Percentiles rank a stretch among this genome's conserved stretches.
These are phyloP conservation scores for Thelonectria discophora DNA, from an alignment of 2,329 filamentous ascomycete genomes.

Conservation along the genomic window DNA sequence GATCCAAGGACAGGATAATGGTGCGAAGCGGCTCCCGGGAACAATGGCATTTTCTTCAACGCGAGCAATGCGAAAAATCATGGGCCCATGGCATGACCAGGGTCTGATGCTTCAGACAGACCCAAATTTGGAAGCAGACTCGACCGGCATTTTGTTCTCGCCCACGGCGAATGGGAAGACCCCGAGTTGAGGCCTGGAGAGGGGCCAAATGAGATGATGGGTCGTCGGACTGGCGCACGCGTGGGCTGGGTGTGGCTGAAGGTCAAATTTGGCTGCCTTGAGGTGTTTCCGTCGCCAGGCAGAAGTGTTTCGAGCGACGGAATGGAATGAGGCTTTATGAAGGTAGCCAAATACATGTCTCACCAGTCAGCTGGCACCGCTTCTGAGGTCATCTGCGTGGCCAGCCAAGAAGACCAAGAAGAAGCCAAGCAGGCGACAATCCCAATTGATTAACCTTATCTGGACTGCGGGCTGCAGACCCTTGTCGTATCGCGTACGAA, in stretches of 20 bases:
- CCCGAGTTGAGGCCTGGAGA: neutral
- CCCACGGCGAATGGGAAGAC: too few species aligned
- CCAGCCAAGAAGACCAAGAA: too few species aligned
- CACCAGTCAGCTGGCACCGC: neutral
- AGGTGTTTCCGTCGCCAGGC: slow-evolving; percentile 4
- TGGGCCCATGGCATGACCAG: neutral
- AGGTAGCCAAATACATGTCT: neutral
- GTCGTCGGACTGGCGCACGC: neutral
- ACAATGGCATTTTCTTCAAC: neutral
- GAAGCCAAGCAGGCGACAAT: neutral
- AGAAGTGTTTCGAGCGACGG: neutral
- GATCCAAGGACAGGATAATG: too few species aligned
- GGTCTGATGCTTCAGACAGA: too few species aligned
- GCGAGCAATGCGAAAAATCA: neutral
- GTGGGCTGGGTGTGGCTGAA: slow-evolving; percentile 3
- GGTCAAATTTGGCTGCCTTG: slow-evolving; percentile 20
- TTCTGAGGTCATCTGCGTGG: neutral
- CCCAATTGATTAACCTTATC: neutral
- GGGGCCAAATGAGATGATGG: neutral
- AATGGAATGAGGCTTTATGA: neutral
- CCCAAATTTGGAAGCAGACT: too few species aligned
- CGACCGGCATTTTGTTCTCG: too few species aligned
- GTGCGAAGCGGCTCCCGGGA: too few species aligned
- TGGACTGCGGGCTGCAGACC: neutral
- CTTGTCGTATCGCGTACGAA: neutral